These are phyloP conservation scores for Fusarium poae DNA, from an alignment of 2,329 filamentous ascomycete species.

Conservation along the genomic window DNA sequence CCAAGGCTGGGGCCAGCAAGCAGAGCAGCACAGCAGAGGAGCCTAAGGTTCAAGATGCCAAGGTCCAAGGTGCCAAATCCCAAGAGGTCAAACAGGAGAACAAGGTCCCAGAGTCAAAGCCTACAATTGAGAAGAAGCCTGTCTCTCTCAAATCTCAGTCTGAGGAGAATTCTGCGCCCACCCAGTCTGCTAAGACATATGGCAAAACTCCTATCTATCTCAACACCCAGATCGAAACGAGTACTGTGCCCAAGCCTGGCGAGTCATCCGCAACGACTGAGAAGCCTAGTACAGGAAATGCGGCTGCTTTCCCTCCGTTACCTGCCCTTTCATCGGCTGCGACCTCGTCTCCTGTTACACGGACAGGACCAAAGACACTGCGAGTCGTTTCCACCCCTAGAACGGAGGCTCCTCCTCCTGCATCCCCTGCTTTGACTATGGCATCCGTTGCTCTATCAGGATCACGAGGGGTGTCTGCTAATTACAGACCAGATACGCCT, in stretches of 20 bases:
- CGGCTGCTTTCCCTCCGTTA: conserved; percentile 64
- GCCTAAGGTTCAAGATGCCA: conserved; percentile 36
- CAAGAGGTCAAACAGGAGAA: conserved; percentile 35
- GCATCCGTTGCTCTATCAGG: conserved; percentile 51
- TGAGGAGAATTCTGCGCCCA: conserved; percentile 53
- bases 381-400: conserved; percentile 78
- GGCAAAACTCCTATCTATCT: conserved; percentile 56
- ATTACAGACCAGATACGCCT: conserved; percentile 76
- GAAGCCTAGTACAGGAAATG: conserved; percentile 48
- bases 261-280: conserved; percentile 52
- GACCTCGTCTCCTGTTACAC: conserved; percentile 63
- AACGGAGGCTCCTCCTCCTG: conserved; percentile 64
- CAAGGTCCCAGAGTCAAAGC: conserved; percentile 32
- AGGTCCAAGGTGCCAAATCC: conserved; percentile 28
- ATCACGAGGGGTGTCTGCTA: conserved; percentile 51
- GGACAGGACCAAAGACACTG: conserved; percentile 72
- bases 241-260: conserved; percentile 47
- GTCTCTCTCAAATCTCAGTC: conserved; percentile 64
- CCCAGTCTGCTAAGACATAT: conserved; percentile 9
- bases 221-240: conserved; percentile 64
- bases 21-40: conserved; percentile 36
- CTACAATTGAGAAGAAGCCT: conserved; percentile 48
- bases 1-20: conserved; percentile 31
- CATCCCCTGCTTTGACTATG: conserved; percentile 51
- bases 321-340: conserved; percentile 61